phyloP scores from a whole-genome alignment of 192 early-diverging fungal genomes.

The Polychytrium aggregatum region DNA sequence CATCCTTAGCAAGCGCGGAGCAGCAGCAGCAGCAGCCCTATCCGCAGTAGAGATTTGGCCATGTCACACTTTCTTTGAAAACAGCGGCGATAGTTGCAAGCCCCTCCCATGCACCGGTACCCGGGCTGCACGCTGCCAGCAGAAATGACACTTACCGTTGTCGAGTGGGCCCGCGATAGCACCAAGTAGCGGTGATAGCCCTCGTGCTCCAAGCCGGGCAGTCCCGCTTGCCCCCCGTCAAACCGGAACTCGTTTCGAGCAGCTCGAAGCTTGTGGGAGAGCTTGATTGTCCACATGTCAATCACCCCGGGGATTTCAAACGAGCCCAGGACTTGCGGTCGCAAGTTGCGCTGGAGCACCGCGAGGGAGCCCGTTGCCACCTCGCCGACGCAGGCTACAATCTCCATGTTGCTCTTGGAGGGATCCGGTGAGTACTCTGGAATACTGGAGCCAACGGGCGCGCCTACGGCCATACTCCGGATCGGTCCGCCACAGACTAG shows the following conservation, averaged over 20 bases:
- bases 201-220: not conserved
- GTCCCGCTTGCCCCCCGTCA: not conserved
- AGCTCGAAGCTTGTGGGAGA: too few species aligned
- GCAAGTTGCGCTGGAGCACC: slow-evolving; percentile 47
- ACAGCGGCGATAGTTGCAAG: too few species aligned
- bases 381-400: slow-evolving; percentile 49
- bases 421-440: slow-evolving; percentile 14
- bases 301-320: slow-evolving; percentile 43
- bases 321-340: slow-evolving; percentile 45
- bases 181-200: slow-evolving; percentile 18
- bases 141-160: too few species aligned
- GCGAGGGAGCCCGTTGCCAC: slow-evolving; percentile 43
- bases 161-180: not conserved
- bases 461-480: slow-evolving; percentile 60
- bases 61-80: too few species aligned
- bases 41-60: too few species aligned
- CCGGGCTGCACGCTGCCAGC: too few species aligned
- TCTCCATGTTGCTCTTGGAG: slow-evolving; percentile 29
- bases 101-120: too few species aligned
- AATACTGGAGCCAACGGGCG: slow-evolving; percentile 23
- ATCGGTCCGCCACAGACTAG: slow-evolving; percentile 71
- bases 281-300: slow-evolving; percentile 61
- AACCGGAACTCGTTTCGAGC: too few species aligned
- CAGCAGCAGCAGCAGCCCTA: too few species aligned
- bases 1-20: too few species aligned